These are phyloP conservation scores for Yamadazyma phyllophila DNA, from an alignment of 805 yeast genomes.

Conservation along the genomic window DNA sequence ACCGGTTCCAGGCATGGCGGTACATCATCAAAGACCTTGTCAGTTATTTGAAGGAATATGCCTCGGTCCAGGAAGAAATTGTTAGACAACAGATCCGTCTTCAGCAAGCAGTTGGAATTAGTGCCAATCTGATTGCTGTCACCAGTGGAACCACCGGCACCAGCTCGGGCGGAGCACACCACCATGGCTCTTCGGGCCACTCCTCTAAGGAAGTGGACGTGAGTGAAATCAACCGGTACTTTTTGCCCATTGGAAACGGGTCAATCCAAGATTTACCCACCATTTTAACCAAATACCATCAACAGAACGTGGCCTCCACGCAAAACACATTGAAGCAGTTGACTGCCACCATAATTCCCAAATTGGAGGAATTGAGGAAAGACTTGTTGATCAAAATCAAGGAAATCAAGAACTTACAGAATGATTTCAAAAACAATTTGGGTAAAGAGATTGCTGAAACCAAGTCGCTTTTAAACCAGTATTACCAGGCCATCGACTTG, in stretches of 20 bases:
- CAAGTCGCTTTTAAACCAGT: constrained; percentile 42
- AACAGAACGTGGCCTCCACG: constrained; percentile 35
- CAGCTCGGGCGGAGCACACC: constrained; percentile 6
- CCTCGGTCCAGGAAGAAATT: constrained; percentile 83
- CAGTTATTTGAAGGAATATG: constrained; percentile 73
- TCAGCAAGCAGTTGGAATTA: constrained; percentile 64
- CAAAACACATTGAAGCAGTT: constrained; percentile 50
- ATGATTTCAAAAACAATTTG: constrained; percentile 81
- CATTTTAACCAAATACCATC: constrained; percentile 51
- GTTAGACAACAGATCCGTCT: constrained; percentile 78
- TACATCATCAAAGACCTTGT: constrained; percentile 71
- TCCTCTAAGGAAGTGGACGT: constrained; percentile 24
- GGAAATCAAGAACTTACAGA: constrained; percentile 77
- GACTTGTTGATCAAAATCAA: constrained; percentile 82
- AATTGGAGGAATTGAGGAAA: constrained; percentile 55
- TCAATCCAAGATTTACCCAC: constrained; percentile 83
- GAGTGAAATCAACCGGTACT: constrained; percentile 47
- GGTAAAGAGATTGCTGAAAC: constrained; percentile 52
- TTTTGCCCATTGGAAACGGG: constrained; percentile 67
- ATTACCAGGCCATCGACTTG: constrained; percentile 60
- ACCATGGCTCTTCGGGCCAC: constrained; percentile 6
- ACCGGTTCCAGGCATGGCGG: constrained; percentile 85
- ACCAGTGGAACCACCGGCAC: constrained; percentile 7
- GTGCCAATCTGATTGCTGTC: constrained; percentile 16
- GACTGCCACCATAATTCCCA: constrained; percentile 48